Base-by-base conservation (phyloP, 495 filamentous ascomycete species). In the Ascodesmis nigricans region DNA sequence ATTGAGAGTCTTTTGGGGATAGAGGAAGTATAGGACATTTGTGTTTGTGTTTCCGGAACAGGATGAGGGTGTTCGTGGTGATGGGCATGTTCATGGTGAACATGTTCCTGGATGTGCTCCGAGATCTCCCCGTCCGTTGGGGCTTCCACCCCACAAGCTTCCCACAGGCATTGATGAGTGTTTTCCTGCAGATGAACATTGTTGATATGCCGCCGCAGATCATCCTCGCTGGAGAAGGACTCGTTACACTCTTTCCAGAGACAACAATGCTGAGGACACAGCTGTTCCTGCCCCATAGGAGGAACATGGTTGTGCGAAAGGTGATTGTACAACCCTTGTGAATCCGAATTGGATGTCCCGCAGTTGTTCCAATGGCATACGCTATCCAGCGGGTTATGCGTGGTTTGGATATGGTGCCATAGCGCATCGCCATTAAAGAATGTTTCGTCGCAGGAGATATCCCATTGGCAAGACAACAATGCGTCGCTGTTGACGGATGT, bases 201-300 rank as follows among this genome's bases (percentile, higher is more conserved):
- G 18, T 30, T 33, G 8, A 52, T 20, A 28, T 52, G 48, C n/a
- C 38, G 14, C 20, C 47, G 36, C 6, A 51, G 20, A 16, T 52
- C 48, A 8, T 38, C 40, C n/a, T 46, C 44, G 20, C 35, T 44
- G 15, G 33, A 22, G n/a, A 50, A 42, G 21, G 39, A 38, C 15
- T 43, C 49, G 24, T 36, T 47, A 21, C 48, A 52, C 9, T 43
- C 48, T 18, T 47, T 24, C 48, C 48, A 52, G 20, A 52, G 36
- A 21, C 48, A n/a, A n/a, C n/a, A n/a, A n/a, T n/a, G n/a, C n/a
- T n/a, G n/a, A n/a, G n/a, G n/a, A n/a, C n/a, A 52, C n/a, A 36
- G 14, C 16, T 47, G 43, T 9, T 32, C 28, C 13, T 40, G 35
- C 13, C 8, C 19, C 11, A 21, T 11, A 13, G 21, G 29, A 14